Base-by-base conservation (phyloP, 768 basidiomycete genomes). In the Rhizopogon rudus region DNA sequence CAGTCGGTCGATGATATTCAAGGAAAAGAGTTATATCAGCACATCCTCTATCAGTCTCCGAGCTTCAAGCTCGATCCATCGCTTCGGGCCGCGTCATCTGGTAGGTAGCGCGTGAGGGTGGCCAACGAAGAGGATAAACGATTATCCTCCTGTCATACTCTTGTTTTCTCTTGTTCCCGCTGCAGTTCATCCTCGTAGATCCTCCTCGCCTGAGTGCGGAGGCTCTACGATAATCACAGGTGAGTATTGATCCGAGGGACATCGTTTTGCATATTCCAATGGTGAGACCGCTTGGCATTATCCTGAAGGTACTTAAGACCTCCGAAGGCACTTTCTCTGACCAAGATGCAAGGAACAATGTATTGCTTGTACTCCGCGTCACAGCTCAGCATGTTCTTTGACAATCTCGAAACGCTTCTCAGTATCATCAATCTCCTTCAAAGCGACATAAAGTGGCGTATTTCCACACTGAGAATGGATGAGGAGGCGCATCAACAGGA, bases 361-460 rank as follows among this genome's bases (percentile, higher is more conserved):
- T 17, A 48, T 17, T 20, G 46, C 14, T 48, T 48, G 2, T 8
- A 9, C 14, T 48, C 46, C 13, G 46, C 46, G 2, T 31, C 46
- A 0, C 46, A 48, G 9, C 46, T 35, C 20, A 48, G 7, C 14
- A 35, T 3, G 13, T 14, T 48, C 46, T 5, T 20, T 14, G 1
- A 71, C 63, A 41, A 68, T 63, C 16, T 37, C 60, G 25, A 20
- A 54, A 29, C 67, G 67, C n/a, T 8, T 31, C 14, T 51, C 31
- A 2, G 25, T 43, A 45, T 64, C 53, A 28, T 39, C 20, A 17
- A 67, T 56, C 40, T 55, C 44, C 33, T 48, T 48, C 35, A 69
- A 60, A 5, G 69, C 69, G 41, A 69, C 58, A 40, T 71, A 63
- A 25, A 69, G 59, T 1, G 69, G 67, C 8, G 67, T 71, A 14